Percentiles rank a stretch among this genome's conserved stretches.
These are phyloP conservation scores for Knoxia roxburghii DNA, from an alignment of 257 asterid species.

Conservation along the genomic window DNA sequence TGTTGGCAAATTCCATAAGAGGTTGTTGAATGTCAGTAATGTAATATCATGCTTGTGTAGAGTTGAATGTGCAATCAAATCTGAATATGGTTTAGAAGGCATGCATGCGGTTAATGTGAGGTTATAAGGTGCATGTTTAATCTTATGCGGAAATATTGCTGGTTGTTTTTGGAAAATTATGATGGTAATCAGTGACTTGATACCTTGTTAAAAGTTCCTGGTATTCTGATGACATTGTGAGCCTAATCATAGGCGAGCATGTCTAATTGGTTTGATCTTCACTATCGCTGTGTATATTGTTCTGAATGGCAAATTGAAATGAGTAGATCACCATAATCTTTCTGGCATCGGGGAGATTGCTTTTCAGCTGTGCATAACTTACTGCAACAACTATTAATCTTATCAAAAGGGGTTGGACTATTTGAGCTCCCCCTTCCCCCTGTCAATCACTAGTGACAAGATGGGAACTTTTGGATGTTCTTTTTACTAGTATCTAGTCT, in stretches of 20 bases:
- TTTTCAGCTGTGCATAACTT: not conserved
- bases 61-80: not conserved
- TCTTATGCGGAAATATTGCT: not conserved
- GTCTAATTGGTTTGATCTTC: not conserved
- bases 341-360: not conserved
- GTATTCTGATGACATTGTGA: not conserved
- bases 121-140: not conserved
- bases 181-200: not conserved
- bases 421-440: not conserved
- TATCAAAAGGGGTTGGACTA: not conserved
- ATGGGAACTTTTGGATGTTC: not conserved
- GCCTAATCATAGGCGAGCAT: not conserved
- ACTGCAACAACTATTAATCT: not conserved
- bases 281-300: not conserved
- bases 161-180: not conserved
- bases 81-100: not conserved
- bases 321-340: not conserved
- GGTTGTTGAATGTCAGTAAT: not conserved
- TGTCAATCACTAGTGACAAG: not conserved
- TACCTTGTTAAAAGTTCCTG: not conserved
- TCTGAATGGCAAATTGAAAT: not conserved
- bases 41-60: not conserved
- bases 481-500: not conserved
- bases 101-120: not conserved
- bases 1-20: not conserved